Conservation (phyloP, 1,139 yeast genomes). For the Geotrichum klebahnii region DNA sequence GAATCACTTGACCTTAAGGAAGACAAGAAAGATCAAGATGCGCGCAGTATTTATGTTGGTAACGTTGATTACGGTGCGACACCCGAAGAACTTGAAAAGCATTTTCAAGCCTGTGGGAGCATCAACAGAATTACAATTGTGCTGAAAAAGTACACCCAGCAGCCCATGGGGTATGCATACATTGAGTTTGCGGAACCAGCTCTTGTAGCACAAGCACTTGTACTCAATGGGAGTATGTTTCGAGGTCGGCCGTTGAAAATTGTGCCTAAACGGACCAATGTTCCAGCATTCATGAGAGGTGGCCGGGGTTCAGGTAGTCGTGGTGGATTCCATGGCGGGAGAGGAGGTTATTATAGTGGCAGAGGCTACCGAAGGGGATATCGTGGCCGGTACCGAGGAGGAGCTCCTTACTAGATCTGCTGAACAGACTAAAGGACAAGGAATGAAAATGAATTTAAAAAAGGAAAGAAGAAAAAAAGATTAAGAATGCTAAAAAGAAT, state of each 20-base stretch:
- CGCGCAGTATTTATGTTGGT: conserved; percentile 80
- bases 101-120: conserved; percentile 68
- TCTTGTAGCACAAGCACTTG: conserved; percentile 61
- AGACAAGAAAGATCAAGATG: conserved; percentile 59
- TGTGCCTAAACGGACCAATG: conserved; percentile 70
- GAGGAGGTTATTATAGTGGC: conserved; percentile 45
- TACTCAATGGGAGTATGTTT: conserved; percentile 60
- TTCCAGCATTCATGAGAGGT: conserved; percentile 54
- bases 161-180: conserved; percentile 83
- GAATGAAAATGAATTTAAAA: too few species aligned
- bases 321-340: conserved; percentile 38
- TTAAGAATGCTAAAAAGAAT: too few species aligned
- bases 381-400: conserved; percentile 39
- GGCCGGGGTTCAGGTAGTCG: conserved; percentile 43
- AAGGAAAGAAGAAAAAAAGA: too few species aligned
- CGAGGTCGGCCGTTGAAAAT: conserved; percentile 70
- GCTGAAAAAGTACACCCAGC: conserved; percentile 66
- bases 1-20: conserved; percentile 46
- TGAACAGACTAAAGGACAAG: too few species aligned
- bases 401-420: conserved; percentile 37
- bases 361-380: conserved; percentile 44
- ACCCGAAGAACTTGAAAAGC: conserved; percentile 77
- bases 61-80: conserved; percentile 78
- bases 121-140: conserved; percentile 82
- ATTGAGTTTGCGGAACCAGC: conserved; percentile 68